phyloP scores from a whole-genome alignment of 768 basidiomycete species.

The Trametes elegans region DNA sequence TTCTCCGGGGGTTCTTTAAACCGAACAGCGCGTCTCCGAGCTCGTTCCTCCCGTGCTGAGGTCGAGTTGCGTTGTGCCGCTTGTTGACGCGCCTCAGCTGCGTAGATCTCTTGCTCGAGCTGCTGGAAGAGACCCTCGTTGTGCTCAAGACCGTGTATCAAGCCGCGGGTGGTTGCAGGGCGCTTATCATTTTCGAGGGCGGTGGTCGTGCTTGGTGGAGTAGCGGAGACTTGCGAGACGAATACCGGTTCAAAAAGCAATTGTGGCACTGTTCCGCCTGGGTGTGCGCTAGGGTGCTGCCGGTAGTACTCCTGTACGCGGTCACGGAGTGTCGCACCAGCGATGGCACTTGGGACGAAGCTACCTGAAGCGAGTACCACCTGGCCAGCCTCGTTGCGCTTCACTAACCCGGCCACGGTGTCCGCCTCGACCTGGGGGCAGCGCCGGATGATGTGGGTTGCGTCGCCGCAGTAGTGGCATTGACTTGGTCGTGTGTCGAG shows the following conservation, averaged over 20 bases:
- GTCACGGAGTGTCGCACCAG: background rate
- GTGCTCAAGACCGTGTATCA: background rate
- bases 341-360: slow-evolving; percentile 22
- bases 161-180: too few relatives aligned
- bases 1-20: slow-evolving; percentile 1
- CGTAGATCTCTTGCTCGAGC: slow-evolving; percentile 6
- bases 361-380: slow-evolving; percentile 27
- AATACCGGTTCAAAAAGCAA: slow-evolving; percentile 2
- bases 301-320: slow-evolving; percentile 7
- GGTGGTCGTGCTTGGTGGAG: too few relatives aligned
- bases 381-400: slow-evolving; percentile 25
- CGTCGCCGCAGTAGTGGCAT: slow-evolving; percentile 26
- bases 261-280: background rate
- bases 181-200: too few relatives aligned
- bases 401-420: slow-evolving; percentile 16
- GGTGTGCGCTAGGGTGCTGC: background rate
- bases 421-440: slow-evolving; percentile 22
- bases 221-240: background rate
- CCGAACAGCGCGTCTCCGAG: background rate
- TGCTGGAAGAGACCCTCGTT: background rate
- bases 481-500: background rate
- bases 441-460: slow-evolving; percentile 25
- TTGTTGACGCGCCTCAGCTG: background rate
- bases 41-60: background rate
- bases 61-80: background rate